Evolutionary conservation across 306 rosid species (phyloP).

Genomic region (Astragalus glycyphyllos): DNA sequence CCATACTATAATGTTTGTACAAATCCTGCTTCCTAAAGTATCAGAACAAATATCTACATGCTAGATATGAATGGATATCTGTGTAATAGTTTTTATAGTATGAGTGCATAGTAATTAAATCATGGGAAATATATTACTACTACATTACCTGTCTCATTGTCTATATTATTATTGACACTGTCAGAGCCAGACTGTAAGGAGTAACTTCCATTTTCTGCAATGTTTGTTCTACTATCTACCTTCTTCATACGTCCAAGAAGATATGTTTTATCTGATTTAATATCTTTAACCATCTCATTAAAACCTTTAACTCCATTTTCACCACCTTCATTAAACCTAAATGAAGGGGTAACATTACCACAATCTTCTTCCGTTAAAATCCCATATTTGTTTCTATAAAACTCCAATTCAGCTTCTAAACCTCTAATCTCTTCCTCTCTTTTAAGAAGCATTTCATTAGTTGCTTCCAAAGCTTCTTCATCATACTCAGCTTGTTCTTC

Average conservation of each 20-base stretch:
- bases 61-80: too few species aligned
- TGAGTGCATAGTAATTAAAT: too few species aligned
- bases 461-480: slow-evolving; percentile 80
- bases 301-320: slow-evolving; percentile 41
- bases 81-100: too few species aligned
- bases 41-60: too few species aligned
- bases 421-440: slow-evolving; percentile 73
- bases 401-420: slow-evolving; percentile 69
- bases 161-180: slow-evolving; percentile 39
- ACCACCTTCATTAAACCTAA: slow-evolving; percentile 39
- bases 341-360: slow-evolving; percentile 37
- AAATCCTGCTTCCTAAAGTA: too few species aligned
- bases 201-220: slow-evolving; percentile 48
- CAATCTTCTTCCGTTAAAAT: slow-evolving; percentile 50
- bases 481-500: slow-evolving; percentile 97
- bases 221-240: slow-evolving; percentile 46
- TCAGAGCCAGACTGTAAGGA: slow-evolving; percentile 41
- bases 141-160: slow-evolving; percentile 59
- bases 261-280: slow-evolving; percentile 59
- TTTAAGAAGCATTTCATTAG: slow-evolving; percentile 68
- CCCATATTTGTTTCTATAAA: slow-evolving; percentile 69
- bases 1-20: too few species aligned
- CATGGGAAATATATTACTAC: background rate
- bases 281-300: slow-evolving; percentile 47
- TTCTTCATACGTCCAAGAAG: slow-evolving; percentile 64